phyloP scores from a whole-genome alignment of 306 rosid genomes.

The Dryas octopetala region DNA sequence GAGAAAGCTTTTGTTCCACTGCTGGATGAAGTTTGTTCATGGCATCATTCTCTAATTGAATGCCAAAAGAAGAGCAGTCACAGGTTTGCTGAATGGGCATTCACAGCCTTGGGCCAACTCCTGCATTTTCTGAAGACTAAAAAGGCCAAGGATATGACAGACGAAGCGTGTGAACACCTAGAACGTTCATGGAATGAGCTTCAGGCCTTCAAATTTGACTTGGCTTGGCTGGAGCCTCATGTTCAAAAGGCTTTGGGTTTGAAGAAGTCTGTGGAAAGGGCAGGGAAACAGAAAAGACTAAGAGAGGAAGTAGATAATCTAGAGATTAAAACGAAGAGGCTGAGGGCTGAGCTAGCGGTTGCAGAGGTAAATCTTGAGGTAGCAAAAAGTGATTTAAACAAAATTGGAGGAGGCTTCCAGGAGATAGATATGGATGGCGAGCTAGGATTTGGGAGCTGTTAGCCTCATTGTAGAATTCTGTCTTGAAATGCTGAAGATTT shows the following conservation, averaged over 20 bases:
- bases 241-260: neutral
- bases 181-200: slow-evolving; percentile 5
- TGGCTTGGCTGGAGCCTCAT: slow-evolving; percentile 10
- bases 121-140: neutral
- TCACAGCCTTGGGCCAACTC: neutral
- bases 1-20: neutral
- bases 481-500: too few relatives aligned
- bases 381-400: neutral
- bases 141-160: slow-evolving; percentile 2
- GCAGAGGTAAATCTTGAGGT: neutral
- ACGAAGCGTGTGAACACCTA: neutral
- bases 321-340: neutral
- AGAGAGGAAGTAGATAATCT: slow-evolving; percentile 6
- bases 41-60: neutral
- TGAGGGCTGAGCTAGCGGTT: neutral
- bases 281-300: neutral
- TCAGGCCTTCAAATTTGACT: neutral
- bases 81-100: slow-evolving; percentile 2
- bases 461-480: neutral
- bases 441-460: neutral
- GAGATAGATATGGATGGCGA: neutral
- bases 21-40: neutral
- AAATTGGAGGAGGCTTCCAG: neutral
- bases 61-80: neutral
- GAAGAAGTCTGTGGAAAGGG: neutral